Conservation (phyloP, 2,329 filamentous ascomycete species). For the Zasmidium angulare region DNA sequence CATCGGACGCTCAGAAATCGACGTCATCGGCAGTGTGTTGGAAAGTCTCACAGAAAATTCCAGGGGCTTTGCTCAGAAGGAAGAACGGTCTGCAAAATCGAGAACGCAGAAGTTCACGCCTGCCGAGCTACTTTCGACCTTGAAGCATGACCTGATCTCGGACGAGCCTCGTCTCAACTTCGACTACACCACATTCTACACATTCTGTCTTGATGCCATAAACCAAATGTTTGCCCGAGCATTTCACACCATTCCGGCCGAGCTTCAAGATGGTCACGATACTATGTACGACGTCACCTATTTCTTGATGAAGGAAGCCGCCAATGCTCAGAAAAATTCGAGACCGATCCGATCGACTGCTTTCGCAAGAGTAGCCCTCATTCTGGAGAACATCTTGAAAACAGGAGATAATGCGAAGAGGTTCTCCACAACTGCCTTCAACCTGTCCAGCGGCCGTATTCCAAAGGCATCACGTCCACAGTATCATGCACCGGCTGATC, state of each 20-base stretch:
- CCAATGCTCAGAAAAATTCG: neutral
- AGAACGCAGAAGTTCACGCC: constrained; percentile 8
- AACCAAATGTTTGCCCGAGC: neutral
- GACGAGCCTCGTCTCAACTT: constrained; percentile 18
- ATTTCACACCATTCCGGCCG: neutral
- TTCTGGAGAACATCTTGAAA: neutral
- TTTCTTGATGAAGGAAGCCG: constrained; percentile 4
- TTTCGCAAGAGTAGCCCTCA: neutral
- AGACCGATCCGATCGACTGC: neutral
- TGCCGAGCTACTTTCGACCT: constrained; percentile 9
- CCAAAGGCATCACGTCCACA: neutral
- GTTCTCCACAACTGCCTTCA: neutral
- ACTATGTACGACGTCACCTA: neutral
- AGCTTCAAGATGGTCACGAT: neutral
- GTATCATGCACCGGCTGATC: neutral
- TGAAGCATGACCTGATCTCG: constrained; percentile 8
- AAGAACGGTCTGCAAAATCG: neutral
- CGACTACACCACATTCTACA: constrained; percentile 15
- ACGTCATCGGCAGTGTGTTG: neutral
- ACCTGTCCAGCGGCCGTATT: constrained; percentile 2
- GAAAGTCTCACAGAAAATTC: neutral
- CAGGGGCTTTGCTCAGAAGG: too few relatives aligned
- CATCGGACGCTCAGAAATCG: neutral
- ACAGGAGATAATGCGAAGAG: neutral
- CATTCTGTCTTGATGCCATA: neutral